Conservation (phyloP, 306 rosid genomes). For the Corylus heterophylla region DNA sequence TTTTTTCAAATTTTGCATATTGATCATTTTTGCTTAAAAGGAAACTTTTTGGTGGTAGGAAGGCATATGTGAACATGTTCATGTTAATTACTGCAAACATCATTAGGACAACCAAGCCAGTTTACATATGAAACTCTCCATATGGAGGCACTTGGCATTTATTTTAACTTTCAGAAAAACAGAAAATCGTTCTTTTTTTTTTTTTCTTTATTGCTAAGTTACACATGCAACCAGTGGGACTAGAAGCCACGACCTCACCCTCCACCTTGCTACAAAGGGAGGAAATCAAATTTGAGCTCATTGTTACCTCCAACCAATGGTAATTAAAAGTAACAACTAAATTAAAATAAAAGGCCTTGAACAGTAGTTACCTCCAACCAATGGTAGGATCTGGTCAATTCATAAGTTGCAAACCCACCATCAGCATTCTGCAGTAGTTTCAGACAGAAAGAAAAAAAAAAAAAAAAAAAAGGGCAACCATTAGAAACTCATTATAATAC, state of each 20-base stretch:
- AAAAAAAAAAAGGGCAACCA: constrained; percentile 13
- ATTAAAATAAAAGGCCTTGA: constrained; percentile 5
- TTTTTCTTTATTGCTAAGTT: too few relatives aligned
- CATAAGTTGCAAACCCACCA: constrained; percentile 93
- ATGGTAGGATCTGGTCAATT: constrained; percentile 79
- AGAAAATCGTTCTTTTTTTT: background rate
- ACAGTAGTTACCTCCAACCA: constrained; percentile 80
- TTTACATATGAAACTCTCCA: background rate
- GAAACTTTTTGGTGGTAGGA: background rate
- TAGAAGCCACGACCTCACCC: too few relatives aligned
- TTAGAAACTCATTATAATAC: background rate
- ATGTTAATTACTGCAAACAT: background rate
- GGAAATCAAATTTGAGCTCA: too few relatives aligned
- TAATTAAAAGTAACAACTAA: background rate
- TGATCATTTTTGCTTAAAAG: background rate
- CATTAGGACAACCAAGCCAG: background rate
- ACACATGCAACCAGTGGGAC: too few relatives aligned
- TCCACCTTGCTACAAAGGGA: too few relatives aligned
- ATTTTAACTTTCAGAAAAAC: background rate
- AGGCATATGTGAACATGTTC: background rate
- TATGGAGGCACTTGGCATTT: background rate
- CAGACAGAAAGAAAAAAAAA: background rate
- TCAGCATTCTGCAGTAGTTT: constrained; percentile 56
- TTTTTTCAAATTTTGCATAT: too few relatives aligned
- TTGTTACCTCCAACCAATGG: too few relatives aligned